Conservation (phyloP, 75 land plant genomes). For the Pinus albicaulis region DNA sequence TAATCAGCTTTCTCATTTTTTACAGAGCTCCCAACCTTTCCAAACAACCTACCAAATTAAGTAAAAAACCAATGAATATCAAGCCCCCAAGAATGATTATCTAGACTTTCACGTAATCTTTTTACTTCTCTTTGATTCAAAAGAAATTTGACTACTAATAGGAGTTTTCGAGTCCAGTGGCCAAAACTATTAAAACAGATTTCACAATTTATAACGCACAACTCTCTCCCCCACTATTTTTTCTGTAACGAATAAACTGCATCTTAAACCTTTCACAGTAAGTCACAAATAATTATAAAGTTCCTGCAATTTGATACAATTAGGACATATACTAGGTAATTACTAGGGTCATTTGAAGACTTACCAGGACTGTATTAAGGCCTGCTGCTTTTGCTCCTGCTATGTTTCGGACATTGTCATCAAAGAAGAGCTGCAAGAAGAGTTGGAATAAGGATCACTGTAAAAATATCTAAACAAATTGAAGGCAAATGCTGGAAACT, state of each 20-base stretch:
- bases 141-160: neutral
- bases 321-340: neutral
- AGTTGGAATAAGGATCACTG: neutral
- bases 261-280: neutral
- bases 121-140: neutral
- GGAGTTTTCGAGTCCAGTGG: neutral
- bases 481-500: neutral
- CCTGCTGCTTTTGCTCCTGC: constrained; percentile 60
- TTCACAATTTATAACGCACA: neutral
- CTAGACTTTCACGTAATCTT: neutral
- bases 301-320: neutral
- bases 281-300: no score
- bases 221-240: neutral
- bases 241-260: neutral
- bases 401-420: constrained; percentile 57
- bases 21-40: constrained; percentile 14
- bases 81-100: neutral
- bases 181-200: neutral
- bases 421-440: constrained; percentile 55
- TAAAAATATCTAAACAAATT: neutral
- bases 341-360: neutral
- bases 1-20: constrained; percentile 34
- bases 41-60: neutral
- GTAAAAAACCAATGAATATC: neutral
- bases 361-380: constrained; percentile 68